Evolutionary conservation across 441 rosid genomes (phyloP), one percentile per base, ranked within the genome.

Genomic region (Geranium incanum): DNA sequence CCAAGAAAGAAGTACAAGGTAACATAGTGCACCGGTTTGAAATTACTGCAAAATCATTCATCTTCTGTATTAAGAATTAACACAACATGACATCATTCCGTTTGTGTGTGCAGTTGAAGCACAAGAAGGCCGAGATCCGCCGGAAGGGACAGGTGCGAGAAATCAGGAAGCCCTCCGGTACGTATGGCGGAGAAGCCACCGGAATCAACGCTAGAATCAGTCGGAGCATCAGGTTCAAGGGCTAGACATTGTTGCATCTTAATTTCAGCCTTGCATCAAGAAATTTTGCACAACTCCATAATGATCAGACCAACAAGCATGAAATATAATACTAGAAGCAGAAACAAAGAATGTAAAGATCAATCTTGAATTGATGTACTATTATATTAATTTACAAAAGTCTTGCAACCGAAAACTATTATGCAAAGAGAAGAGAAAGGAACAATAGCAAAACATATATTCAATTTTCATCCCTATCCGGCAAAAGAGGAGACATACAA

Each of bases 1-100:
- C 93, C 96, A 1, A 86, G 97, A 78, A 90, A 90, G 90, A 94
- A 94, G 69, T 87, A 92, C 84, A 81, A 93, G 93, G 97, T 84
- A 83, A 68, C 63, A 71, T 52, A 28, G 16, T 15, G 18, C 43
- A 39, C 43, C 3, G 5, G 43, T 39, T 28, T 28, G 33, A 39
- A 7, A 4, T 39, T 39, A 7, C 5, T 4, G 43, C 19, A 18
- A 55, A 55, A 55, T 15, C 1, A 15, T 55, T 55, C 19, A 9
- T 65, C 68, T 9, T 65, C 15, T 65, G 18, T n/a, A 50, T 50
- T 50, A 65, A 28, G 33, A 28, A 28, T 28, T 28, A 28, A 28
- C n/a, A 37, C 36, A 8, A 65, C 68, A 9, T 28, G 12, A 8
- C 4, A 16, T 50, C 15, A 11, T 65, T 62, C 69, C 13, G 75